Conservation (phyloP, 306 rosid species). For the Quercus gilva region DNA sequence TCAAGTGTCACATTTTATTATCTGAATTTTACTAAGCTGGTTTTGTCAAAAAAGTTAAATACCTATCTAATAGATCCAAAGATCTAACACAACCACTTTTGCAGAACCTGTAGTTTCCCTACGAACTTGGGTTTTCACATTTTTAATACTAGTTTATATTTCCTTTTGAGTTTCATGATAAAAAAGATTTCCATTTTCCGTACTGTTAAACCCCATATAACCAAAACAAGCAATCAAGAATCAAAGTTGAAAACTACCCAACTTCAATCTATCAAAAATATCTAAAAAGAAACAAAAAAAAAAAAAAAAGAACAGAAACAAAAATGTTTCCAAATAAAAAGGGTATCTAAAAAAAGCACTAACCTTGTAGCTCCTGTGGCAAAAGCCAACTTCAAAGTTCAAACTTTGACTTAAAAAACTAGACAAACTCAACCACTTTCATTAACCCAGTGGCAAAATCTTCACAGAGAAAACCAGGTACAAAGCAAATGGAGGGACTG, state of each 20-base stretch:
- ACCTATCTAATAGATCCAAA: not conserved
- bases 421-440: not conserved
- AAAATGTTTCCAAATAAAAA: not conserved
- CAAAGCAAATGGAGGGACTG: not conserved
- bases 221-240: not conserved
- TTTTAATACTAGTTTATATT: not conserved
- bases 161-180: not conserved
- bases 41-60: not conserved
- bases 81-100: not conserved
- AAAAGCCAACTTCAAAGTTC: not conserved
- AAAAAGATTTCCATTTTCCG: not conserved
- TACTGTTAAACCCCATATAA: not conserved
- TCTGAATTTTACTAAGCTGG: not conserved
- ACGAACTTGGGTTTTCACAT: not conserved
- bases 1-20: not conserved
- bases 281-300: not conserved
- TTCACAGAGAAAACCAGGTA: not conserved
- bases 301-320: not conserved
- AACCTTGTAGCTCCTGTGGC: not conserved
- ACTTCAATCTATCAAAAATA: not conserved
- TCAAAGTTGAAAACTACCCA: not conserved
- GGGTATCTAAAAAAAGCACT: not conserved
- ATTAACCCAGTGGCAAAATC: not conserved
- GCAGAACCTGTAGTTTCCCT: not conserved
- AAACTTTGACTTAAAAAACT: not conserved